phyloP scores from a whole-genome alignment of 805 yeast genomes.

The Candida sanyiensis region DNA sequence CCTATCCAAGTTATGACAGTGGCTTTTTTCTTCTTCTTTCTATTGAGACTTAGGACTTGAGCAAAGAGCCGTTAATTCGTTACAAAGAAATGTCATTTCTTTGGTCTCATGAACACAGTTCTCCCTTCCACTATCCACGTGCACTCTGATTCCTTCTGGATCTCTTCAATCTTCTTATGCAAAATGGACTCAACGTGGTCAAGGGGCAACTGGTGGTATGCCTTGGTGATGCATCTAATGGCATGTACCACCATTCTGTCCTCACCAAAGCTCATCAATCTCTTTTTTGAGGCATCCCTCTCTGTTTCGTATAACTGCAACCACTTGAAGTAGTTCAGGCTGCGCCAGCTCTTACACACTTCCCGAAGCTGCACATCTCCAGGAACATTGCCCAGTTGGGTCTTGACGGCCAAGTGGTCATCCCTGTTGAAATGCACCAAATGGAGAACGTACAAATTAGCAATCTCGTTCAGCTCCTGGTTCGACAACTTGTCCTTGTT shows the following conservation, averaged over 20 bases:
- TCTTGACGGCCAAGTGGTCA: conserved; percentile 15
- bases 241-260: conserved; percentile 29
- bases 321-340: conserved; percentile 30
- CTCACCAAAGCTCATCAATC: conserved; percentile 41
- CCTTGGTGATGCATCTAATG: conserved; percentile 27
- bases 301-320: conserved; percentile 21
- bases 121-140: conserved; percentile 13
- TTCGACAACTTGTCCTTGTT: conserved; percentile 17
- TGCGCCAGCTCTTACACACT: conserved; percentile 29
- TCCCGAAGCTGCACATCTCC: conserved; percentile 31
- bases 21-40: no score
- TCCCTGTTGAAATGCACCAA: conserved; percentile 23
- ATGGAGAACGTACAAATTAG: conserved; percentile 41
- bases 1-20: no score
- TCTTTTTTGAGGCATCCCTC: conserved; percentile 11
- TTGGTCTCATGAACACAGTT: conserved; percentile 13
- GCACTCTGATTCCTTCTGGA: conserved; percentile 9
- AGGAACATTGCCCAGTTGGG: conserved; percentile 25
- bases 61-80: no score
- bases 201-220: conserved; percentile 35
- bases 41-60: no score
- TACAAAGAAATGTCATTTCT: no score
- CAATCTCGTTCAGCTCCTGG: conserved; percentile 37
- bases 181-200: conserved; percentile 13
- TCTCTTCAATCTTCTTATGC: conserved; percentile 5